Evolutionary conservation across 306 rosid species (phyloP), one percentile per base, ranked within the genome.

Genomic region (Glycyrrhiza uralensis): DNA sequence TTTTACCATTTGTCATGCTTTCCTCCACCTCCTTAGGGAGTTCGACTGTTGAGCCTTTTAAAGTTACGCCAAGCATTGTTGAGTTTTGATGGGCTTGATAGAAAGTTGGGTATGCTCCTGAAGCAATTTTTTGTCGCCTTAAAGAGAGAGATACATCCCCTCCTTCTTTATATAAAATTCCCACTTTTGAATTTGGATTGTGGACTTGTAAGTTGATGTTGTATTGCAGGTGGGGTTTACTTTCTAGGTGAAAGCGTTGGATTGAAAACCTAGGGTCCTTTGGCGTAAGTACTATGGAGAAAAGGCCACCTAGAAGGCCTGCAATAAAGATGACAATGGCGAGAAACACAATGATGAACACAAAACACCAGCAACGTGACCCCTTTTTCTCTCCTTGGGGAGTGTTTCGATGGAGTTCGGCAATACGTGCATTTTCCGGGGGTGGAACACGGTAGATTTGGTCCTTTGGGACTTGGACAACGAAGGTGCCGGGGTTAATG

Each of bases 381-480:
- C 15, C 10, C 0, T 41, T 80, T 2, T 2, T 49, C 1, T 10
- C 18, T 6, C 5, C 54, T 0, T 1, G 2, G 0, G 65, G 32
- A 6, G 78, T 13, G 9, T 52, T 56, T 0, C 38, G 71, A n/a
- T 67, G 77, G 11, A 23, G 56, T 22, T 87, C 75, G 3, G 79
- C 85, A 7, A 91, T 41, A 2, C 4, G 15, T 13, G 89, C 86
- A 19, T 91, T 85, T 59, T 85, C 83, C 0, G 88, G 85, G 0
- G 88, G 81, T 0, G 96, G 96, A 4, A 87, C 52, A 0, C 85
- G 90, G 59, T 87, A 92, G 60, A 89, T 75, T 77, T 89, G 96
- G 42, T 92, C 90, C 46, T 85, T 89, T 4, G 96, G 93, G 55
- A 89, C 82, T 15, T 84, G 90, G 24, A 92, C 87, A 17, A 92